Conservation (phyloP, 495 filamentous ascomycete genomes). For the Xylaria telfairii region DNA sequence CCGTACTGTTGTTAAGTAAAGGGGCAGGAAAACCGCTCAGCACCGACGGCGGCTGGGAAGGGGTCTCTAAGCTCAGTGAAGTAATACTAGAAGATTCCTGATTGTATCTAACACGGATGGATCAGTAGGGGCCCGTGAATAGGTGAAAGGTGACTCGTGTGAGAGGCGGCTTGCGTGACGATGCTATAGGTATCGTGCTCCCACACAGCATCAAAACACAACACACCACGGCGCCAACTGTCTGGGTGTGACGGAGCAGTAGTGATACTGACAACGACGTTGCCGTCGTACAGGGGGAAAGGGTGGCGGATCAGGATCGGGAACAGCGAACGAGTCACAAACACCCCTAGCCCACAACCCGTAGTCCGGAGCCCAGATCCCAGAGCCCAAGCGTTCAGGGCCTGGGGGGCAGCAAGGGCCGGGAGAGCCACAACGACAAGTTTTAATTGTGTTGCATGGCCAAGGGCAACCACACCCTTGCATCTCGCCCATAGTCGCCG, state of each 20-base stretch:
- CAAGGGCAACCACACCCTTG: constrained; percentile 32
- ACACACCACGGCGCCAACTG: constrained; percentile 34
- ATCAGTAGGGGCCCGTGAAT: constrained; percentile 44
- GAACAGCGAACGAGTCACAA: constrained; percentile 43
- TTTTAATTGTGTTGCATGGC: constrained; percentile 28
- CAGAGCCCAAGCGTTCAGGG: constrained; percentile 5
- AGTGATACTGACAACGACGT: constrained; percentile 52
- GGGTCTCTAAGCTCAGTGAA: constrained; percentile 53
- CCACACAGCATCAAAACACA: constrained; percentile 39
- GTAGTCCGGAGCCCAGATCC: constrained; percentile 17
- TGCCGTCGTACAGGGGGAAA: constrained; percentile 49
- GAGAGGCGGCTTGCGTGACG: constrained; percentile 42
- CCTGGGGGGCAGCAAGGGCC: constrained; percentile 16
- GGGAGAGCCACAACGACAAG: constrained; percentile 29
- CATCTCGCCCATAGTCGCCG: constrained; percentile 19
- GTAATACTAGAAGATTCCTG: constrained; percentile 52
- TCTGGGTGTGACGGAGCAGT: constrained; percentile 47
- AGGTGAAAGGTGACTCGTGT: constrained; percentile 37
- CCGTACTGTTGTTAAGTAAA: constrained; percentile 42
- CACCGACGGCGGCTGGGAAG: constrained; percentile 52
- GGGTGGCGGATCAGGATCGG: constrained; percentile 47
- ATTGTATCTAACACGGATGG: constrained; percentile 47
- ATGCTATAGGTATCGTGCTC: constrained; percentile 38
- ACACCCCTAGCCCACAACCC: constrained; percentile 28
- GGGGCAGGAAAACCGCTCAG: constrained; percentile 53